A percentile compares a stretch with the other conserved stretches of the same genome.
Conservation (phyloP, 805 yeast genomes). For the Yamadazyma phyllophila region DNA sequence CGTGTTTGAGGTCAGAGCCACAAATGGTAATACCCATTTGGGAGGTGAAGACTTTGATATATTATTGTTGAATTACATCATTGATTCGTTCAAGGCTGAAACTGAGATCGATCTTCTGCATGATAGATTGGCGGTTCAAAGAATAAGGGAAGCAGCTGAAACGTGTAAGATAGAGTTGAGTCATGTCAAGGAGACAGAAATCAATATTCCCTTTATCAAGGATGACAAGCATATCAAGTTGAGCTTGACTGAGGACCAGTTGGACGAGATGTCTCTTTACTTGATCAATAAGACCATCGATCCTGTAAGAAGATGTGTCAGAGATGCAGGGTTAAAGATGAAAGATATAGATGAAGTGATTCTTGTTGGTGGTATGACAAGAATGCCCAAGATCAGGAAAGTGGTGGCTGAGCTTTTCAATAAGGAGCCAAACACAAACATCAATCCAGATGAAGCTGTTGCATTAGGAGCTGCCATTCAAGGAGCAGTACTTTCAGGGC, state of each 20-base stretch:
- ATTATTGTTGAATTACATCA: slow-evolving; percentile 54
- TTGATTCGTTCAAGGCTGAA: slow-evolving; percentile 54
- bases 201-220: slow-evolving; percentile 68
- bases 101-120: slow-evolving; percentile 48
- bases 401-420: slow-evolving; percentile 59
- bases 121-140: slow-evolving; percentile 62
- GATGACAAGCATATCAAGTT: slow-evolving; percentile 60
- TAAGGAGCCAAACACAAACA: slow-evolving; percentile 65
- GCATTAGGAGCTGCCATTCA: slow-evolving; percentile 90
- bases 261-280: slow-evolving; percentile 64
- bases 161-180: slow-evolving; percentile 73
- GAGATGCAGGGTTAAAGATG: slow-evolving; percentile 67
- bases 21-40: slow-evolving; percentile 81
- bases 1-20: slow-evolving; percentile 77
- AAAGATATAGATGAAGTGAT: slow-evolving; percentile 72
- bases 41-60: slow-evolving; percentile 88
- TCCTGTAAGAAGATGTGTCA: slow-evolving; percentile 71
- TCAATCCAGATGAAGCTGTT: slow-evolving; percentile 92
- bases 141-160: slow-evolving; percentile 79
- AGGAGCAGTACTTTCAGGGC: slow-evolving; percentile 84
- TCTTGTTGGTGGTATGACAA: slow-evolving; percentile 85
- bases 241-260: slow-evolving; percentile 60
- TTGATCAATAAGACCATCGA: slow-evolving; percentile 66
- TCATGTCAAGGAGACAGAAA: slow-evolving; percentile 57
- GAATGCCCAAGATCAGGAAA: slow-evolving; percentile 78